Evolutionary conservation across 2,329 filamentous ascomycete species (phyloP), one percentile per base, ranked within the genome.

Genomic region (Pestalotiopsis sp.): DNA sequence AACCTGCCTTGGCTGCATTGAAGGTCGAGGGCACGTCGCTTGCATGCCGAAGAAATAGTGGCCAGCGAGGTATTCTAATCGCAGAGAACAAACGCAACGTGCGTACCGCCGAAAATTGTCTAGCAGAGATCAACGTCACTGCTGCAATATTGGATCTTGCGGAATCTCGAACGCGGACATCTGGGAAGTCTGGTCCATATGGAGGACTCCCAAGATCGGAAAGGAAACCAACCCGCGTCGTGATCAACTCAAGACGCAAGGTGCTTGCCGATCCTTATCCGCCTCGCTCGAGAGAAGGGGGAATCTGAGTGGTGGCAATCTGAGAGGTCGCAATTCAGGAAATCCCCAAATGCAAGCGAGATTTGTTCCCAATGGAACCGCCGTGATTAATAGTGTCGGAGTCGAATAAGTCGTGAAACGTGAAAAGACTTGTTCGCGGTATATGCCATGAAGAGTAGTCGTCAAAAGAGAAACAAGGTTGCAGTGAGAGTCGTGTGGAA

Each of bases 401-500:
- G 59, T 62, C 59, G 59, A 62, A 62, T 17, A 62, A 62, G 59
- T 62, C 59, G 27, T 62, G 9, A 59, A 39, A n/a, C 59, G 17
- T 62, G 56, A 36, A 62, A 58, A 57, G 56, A 67, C 57, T 52
- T 61, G 65, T 61, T 52, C 57, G 65, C 17, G 58, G 56, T 67
- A 61, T 67, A 66, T 57, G 45, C 49, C 38, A 38, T 49, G 57
- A 66, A 66, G 14, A 31, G 36, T 45, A 49, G 57, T 67, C 65
- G 57, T 67, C 5, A 67, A 52, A 52, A 27, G 31, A 52, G 31
- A 59, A 64, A 64, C 38, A 58, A 66, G 45, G 7, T 25, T 52
- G 59, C 59, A 62, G 68, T 70, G 72, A 73, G 69, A 76, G 70
- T 69, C 75, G 66, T 68, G 65, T n/a, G 23, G 58, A 66, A 75